These are phyloP conservation scores for Alternaria panax DNA, from an alignment of 2,329 filamentous ascomycete species.

Conservation along the genomic window DNA sequence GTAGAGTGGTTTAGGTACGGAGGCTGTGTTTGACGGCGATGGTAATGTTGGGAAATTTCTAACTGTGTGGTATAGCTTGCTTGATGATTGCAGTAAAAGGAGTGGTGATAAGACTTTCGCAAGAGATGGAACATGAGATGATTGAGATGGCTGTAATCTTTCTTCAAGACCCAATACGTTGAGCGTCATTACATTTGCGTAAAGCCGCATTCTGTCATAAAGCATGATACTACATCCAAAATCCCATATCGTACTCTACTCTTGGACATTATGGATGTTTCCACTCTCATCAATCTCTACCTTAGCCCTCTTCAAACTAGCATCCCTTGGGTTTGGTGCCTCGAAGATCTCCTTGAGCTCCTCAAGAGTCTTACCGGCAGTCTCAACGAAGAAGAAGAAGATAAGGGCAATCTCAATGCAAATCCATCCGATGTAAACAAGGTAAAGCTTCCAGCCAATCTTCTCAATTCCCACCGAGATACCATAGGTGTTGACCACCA, in stretches of 20 bases:
- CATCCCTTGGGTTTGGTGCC: slow-evolving; percentile 38
- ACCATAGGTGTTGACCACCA: slow-evolving; percentile 46
- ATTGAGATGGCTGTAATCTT: not conserved
- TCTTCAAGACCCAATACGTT: not conserved
- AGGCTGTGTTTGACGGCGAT: too few species aligned
- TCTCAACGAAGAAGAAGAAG: slow-evolving; percentile 46
- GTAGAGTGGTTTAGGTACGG: too few species aligned
- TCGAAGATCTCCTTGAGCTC: slow-evolving; percentile 46
- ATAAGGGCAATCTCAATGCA: slow-evolving; percentile 40
- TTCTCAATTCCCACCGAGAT: slow-evolving; percentile 43
- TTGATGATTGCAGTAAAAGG: too few species aligned
- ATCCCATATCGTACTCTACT: not conserved
- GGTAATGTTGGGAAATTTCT: too few species aligned
- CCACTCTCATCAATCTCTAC: slow-evolving; percentile 35
- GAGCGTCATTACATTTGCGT: not conserved
- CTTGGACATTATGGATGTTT: slow-evolving; percentile 33
- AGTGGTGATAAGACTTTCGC: not conserved
- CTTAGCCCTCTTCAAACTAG: slow-evolving; percentile 32
- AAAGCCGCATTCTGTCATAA: not conserved
- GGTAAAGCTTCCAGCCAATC: slow-evolving; percentile 43
- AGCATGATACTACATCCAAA: not conserved
- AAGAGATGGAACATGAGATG: not conserved
- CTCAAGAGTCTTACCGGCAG: slow-evolving; percentile 43
- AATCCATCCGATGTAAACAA: slow-evolving; percentile 45
- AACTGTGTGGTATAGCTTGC: too few species aligned